A percentile compares a stretch with the other conserved stretches of the same genome.
phyloP scores from a whole-genome alignment of 1,139 yeast species.

The Wickerhamomyces sp. region DNA sequence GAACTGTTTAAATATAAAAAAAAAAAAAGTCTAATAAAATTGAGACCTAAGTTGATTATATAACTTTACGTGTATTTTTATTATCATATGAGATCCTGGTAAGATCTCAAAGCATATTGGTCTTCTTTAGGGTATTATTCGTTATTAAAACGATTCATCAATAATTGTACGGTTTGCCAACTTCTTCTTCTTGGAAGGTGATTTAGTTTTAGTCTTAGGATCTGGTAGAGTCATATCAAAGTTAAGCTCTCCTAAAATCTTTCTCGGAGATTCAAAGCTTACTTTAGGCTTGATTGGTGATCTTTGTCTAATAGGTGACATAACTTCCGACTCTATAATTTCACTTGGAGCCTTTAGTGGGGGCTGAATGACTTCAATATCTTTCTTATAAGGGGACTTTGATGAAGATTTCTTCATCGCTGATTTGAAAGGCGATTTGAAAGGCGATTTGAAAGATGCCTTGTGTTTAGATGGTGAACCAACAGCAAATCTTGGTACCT shows the following conservation, averaged over 20 bases:
- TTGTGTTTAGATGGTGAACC: constrained; percentile 4
- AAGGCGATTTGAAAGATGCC: background rate
- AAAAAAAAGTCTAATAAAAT: background rate
- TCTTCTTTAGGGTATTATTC: background rate
- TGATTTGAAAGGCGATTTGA: constrained; percentile 3
- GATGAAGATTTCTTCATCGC: background rate
- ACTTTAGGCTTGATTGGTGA: background rate
- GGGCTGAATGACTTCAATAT: too few species aligned
- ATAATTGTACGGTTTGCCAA: constrained; percentile 7
- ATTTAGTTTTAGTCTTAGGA: constrained; percentile 11
- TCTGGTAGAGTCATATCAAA: constrained; percentile 11
- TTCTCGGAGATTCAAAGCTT: constrained; percentile 8
- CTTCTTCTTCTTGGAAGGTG: constrained; percentile 19
- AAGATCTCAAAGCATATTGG: too few species aligned
- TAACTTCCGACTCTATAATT: background rate
- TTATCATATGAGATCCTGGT: too few species aligned
- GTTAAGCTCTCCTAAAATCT: constrained; percentile 12
- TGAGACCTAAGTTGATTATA: too few species aligned
- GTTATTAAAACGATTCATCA: constrained; percentile 5
- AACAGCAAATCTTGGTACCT: constrained; percentile 9
- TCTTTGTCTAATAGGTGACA: constrained; percentile 1
- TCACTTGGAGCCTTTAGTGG: too few species aligned
- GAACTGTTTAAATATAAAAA: constrained; percentile 47
- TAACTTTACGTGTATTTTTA: too few species aligned
- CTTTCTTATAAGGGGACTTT: too few species aligned